Base-by-base conservation (phyloP, 2,329 filamentous ascomycete species). In the Myrmaecium sp. region DNA sequence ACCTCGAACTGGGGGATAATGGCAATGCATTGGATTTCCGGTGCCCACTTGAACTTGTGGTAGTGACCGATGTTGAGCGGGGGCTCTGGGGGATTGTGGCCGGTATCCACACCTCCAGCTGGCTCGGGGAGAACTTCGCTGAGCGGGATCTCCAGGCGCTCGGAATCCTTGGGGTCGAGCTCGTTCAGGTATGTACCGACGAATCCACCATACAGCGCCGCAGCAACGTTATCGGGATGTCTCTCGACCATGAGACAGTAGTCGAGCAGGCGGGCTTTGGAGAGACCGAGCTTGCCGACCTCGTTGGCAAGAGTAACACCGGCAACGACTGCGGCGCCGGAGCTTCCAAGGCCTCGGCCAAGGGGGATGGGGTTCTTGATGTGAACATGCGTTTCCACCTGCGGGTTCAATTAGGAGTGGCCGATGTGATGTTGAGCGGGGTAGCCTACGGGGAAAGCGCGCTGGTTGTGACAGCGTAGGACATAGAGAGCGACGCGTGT, bases 1-100 rank as follows among this genome's bases (percentile, higher is more conserved):
- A 95, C 84, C 50, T 93, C 80, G 46, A 95, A 98, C 41, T 93
- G 70, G 6, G 89, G 89, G 34, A 98, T 93, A 42, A 98, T 86
- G 38, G 84, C 83, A 37, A 98, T 76, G 34, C 84, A 86, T 62
- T 94, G 95, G 63, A 98, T 93, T 52, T 92, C 81, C 36, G 74
- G 71, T 31, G 82, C 77, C 86, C 86, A 95, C 21, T 73, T 72
- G 54, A 94, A 95, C 53, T 84, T 86, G 57, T 91, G 84, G 59
- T 92, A 92, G 52, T 94, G 84, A 25, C 86, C 89, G 41, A 98
- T 95, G 43, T 83, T 80, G 38, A 75, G 51, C 3, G 89, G 89
- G n/a, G 89, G 89, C 47, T 81, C 69, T 4, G 89, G 86, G 12
- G 89, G 89, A 39, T 63, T 73, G 41, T 78, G 64, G 21, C 89